phyloP scores from a whole-genome alignment of 768 basidiomycete species.

The Rubroboletus satanas region DNA sequence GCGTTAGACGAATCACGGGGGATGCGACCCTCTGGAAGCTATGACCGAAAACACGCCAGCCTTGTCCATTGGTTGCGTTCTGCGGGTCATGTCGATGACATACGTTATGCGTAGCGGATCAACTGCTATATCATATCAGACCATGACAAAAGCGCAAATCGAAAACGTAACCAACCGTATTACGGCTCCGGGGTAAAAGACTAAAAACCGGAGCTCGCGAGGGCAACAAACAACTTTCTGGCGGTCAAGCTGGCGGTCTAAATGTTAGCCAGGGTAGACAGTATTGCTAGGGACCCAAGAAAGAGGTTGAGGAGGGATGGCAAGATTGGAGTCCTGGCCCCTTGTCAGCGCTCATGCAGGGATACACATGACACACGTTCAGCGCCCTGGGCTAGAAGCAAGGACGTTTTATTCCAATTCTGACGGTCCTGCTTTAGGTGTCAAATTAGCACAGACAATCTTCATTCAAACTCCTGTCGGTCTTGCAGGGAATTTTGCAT shows the following conservation, averaged over 20 bases:
- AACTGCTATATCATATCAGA: neutral
- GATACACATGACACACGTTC: neutral
- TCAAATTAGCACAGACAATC: neutral
- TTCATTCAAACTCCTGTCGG: neutral
- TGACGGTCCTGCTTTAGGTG: neutral
- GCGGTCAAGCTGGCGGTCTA: neutral
- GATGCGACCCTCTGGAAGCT: neutral
- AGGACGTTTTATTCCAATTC: conserved; percentile 5
- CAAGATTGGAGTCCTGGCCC: too few relatives aligned
- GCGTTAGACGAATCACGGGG: neutral
- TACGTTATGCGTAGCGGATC: neutral
- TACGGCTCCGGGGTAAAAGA: neutral
- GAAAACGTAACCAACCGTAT: neutral
- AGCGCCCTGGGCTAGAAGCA: conserved; percentile 13
- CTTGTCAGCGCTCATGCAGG: neutral
- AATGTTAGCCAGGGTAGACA: neutral
- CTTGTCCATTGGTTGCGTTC: neutral
- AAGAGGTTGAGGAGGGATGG: neutral
- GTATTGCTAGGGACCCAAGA: neutral
- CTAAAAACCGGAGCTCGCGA: neutral
- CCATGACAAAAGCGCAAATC: neutral
- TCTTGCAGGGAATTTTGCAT: neutral
- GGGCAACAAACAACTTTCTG: neutral
- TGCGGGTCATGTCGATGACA: neutral
- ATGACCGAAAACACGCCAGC: neutral